Base-by-base conservation (phyloP, 179 eudicot genomes). In the Sideroxylon spinosum region DNA sequence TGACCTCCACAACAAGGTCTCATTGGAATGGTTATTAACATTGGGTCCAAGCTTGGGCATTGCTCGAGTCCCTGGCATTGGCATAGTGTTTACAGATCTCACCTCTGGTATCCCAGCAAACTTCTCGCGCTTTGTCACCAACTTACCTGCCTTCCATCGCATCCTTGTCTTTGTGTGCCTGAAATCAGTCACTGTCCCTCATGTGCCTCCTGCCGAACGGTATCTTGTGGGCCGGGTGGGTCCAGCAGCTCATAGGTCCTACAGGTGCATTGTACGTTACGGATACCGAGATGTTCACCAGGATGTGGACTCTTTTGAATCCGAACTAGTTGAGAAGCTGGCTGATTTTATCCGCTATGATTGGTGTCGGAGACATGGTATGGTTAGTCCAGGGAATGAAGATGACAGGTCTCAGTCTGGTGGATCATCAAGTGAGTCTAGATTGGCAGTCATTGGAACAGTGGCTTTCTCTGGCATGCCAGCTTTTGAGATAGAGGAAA, bases 231-330 rank as follows among this genome's bases (percentile, higher is more conserved):
- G 98, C 65, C 95, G 97, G 0, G 98, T 92, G 29, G 98, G 98
- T 14, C 98, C 98, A 12, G 63, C 88, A 9, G 73, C 86, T 77
- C 97, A 91, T 67, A 93, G 94, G 19, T 92, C 98, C 0, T 94
- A 94, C 75, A 81, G 98, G 76, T 92, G 98, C 85, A 94, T 94
- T 22, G 88, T 94, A 19, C 93, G 98, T 0, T 94, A 94, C 44
- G 98, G 98, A 1, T 94, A 94, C 81, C 95, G 98, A 29, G 98
- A 94, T 22, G 95, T 92, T 64, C 98, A 94, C 85, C 98, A 92
- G 80, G 98, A 94, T 14, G 87, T 94, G 0, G 90, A 94, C 80
- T 94, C 98, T 19, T 94, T 94, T 25, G 98, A 94, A 82, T 78
- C 97, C 2, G 91, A 94, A 80, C 97, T 94, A 16, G 86, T 89